Evolutionary conservation across 2,329 filamentous ascomycete genomes (phyloP), one percentile per base, ranked within the genome.

Genomic region (Nigrospora sphaerica): DNA sequence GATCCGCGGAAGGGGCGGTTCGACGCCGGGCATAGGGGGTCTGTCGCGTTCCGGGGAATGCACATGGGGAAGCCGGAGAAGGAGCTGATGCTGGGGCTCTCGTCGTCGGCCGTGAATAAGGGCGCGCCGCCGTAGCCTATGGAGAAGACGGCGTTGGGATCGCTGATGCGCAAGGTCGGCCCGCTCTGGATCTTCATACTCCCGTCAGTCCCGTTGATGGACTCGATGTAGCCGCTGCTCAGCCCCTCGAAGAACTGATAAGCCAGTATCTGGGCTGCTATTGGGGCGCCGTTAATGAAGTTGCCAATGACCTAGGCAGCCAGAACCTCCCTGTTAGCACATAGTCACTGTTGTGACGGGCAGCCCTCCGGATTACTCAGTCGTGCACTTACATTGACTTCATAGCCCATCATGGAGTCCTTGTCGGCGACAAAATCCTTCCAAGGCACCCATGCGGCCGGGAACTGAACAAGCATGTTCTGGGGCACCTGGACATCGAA

Each of bases 61-160:
- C 73, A 77, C 72, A 76, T 75, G 2, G 73, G 73, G 43, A 75
- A 75, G 0, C 73, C 73, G 12, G 68, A 70, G 56, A 73, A 75
- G 2, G 71, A 67, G 2, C 63, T 66, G 45, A 76, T 64, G 42
- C 66, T 70, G 1, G 73, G 73, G 48, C 67, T 76, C 47, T 68
- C 60, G 45, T 73, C 71, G 50, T 76, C 73, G 1, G 70, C 70
- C 0, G 70, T 69, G 58, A 73, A 74, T 47, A 68, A 65, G 0
- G 69, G 69, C 10, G 59, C 55, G 1, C 54, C 57, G 3, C 47
- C 57, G 46, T 66, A 71, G 1, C 62, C 66, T 4, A 63, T 61
- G 10, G 65, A 64, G 53, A 69, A 75, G 6, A 69, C 61, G 2
- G 61, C 70, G 44, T 70, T 69, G n/a, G 71, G 71, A 43, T 74